Percentiles rank a stretch among this genome's conserved stretches.
These are phyloP conservation scores for Amanita rimosa DNA, from an alignment of 768 basidiomycete species.

Conservation along the genomic window DNA sequence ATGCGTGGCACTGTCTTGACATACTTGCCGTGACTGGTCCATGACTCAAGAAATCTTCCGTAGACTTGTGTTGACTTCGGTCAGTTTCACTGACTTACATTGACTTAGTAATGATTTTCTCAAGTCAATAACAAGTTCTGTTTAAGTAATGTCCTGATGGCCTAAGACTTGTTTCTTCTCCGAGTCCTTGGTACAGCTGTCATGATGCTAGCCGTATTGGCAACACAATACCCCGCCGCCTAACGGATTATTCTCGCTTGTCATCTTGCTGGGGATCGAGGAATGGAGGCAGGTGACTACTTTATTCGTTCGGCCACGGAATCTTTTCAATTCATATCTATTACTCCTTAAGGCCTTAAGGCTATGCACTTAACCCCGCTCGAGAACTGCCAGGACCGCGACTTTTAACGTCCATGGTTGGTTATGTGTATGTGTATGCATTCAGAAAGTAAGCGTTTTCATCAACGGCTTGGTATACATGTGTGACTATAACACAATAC, in stretches of 20 bases:
- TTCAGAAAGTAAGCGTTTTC: constrained; percentile 29
- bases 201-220: constrained; percentile 42
- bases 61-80: too few species aligned
- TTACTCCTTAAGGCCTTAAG: constrained; percentile 14
- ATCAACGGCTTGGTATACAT: background rate
- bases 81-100: too few species aligned
- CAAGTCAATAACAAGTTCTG: too few species aligned
- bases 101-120: too few species aligned
- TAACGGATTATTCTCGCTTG: constrained; percentile 39
- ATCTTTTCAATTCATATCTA: background rate
- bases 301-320: background rate
- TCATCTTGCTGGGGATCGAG: constrained; percentile 51
- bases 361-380: constrained; percentile 26
- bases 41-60: too few species aligned
- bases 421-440: constrained; percentile 44
- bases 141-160: too few species aligned
- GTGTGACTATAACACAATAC: constrained; percentile 37
- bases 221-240: constrained; percentile 38
- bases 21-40: too few species aligned
- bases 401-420: constrained; percentile 58
- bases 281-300: constrained; percentile 41
- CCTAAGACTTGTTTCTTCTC: constrained; percentile 29
- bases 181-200: constrained; percentile 49
- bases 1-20: too few species aligned
- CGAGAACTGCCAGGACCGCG: constrained; percentile 49